Base-by-base conservation (phyloP, 305 asterid species). In the Solanum chacoense region DNA sequence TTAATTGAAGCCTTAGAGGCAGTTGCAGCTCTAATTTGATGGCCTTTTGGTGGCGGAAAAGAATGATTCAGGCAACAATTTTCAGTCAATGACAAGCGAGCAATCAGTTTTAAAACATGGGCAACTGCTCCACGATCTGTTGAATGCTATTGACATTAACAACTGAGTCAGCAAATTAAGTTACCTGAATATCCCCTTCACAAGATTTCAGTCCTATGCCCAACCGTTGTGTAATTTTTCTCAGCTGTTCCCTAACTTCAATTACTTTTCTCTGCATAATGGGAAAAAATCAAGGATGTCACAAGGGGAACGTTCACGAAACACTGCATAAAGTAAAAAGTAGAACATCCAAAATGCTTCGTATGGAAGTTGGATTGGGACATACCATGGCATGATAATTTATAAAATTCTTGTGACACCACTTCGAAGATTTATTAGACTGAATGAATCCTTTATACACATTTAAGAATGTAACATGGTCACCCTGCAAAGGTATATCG, bases 351-450 rank as follows among this genome's bases (percentile, higher is more conserved):
- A 40, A 79, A 79, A 38, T 7, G 55, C 20, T 77, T 24, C 22
- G 20, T 3, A 35, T 45, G 87, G 42, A 83, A 31, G 73, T 9
- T 83, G 73, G 87, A 80, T 83, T 26, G 81, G 87, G 87, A 87
- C 93, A 88, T 85, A 95, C 99, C 99, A 97, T 96, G 77, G 99
- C 98, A 73, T 97, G 98, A 91, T 95, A 97, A 92, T 97, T 97
- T 89, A 97, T 73, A 92, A 93, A 96, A 91, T 97, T 97, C 94
- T 94, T 96, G 91, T 95, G 98, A 90, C 99, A 97, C 99, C 99
- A 97, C 87, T 93, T 95, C 29, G 98, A 92, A 89, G 99, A 96
- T 96, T 92, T 96, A 77, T 95, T 93, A 42, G 98, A 96, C 90
- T 90, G 93, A 18, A 93, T 87, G 94, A 94, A 97, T 87, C 98